Base-by-base conservation (phyloP, 2,329 filamentous ascomycete species). In the Colletotrichum falcatum region DNA sequence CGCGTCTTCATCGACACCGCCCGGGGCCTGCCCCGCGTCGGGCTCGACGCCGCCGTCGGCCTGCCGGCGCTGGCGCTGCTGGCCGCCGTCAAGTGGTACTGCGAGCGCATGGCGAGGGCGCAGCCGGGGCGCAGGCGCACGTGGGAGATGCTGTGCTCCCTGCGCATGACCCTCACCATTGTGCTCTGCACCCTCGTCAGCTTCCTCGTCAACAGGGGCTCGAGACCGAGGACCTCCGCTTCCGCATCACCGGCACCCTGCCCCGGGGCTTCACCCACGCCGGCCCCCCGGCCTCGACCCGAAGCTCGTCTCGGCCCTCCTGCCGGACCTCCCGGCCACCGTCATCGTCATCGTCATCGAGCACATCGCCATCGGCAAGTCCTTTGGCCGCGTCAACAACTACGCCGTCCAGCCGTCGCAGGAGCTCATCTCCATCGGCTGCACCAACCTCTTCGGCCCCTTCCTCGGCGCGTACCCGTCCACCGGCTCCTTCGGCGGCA, bases 301-400 rank as follows among this genome's bases (percentile, higher is more conserved):
- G 0, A 79, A 84, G 0, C 83, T 94, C 54, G 83, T 94, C 74
- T 81, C 79, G 1, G 78, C 85, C 0, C 88, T 93, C 73, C 81
- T 87, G 2, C 84, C 84, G 33, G 84, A 94, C 70, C 81, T 95
- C 8, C 93, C 93, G 0, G 90, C 91, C 23, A 88, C 91, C 0
- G 88, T 93, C 59, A 93, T 95, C 71, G 92, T 95, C 23, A 82
- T 95, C 23, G 86, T 95, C 20, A 93, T 95, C 65, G 93, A 95
- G 79, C 93, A 95, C 77, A 94, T 95, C 72, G 92, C 93, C 42
- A 95, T 95, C 71, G 90, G 92, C 2, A 95, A 95, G 78, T 94
- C 92, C 0, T 95, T 95, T 76, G 93, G 92, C 3, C 87, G 92
- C 71, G 85, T 93, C 72, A 93, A 93, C 82, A 93, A 92, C 80